Evolutionary conservation across 768 basidiomycete species (phyloP), one percentile per base, ranked within the genome.

Genomic region (Suillus luteus): DNA sequence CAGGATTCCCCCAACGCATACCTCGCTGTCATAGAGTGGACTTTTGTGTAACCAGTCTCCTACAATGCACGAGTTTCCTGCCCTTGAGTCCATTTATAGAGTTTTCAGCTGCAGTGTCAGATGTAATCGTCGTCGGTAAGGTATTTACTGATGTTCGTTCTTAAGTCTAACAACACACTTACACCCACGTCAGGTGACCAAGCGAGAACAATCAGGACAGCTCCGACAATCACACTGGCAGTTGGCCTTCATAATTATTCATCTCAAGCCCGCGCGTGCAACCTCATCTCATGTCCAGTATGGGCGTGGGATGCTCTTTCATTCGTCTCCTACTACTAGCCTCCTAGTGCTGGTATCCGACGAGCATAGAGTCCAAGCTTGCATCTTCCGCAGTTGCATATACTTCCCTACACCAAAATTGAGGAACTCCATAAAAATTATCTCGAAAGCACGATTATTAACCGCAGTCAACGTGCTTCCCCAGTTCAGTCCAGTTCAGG

Each of bases 1-100:
- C 11, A 63, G 68, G 3, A 59, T 73, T 59, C 66, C 70, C 5
- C 37, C 55, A n/a, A 57, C 55, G 8, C 55, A 24, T 37, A 55
- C 55, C 7, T 55, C 12, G 12, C 1, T 55, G n/a, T 55, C 35
- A 35, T 55, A 55, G 35, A 14, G 33, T 11, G 33, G 19, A 35
- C 19, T 8, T 35, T 1, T n/a, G 3, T 55, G 7, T 27, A 15
- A 27, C 7, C 1, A 51, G 24, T 27, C 24, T 49, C 22, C 12
- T 22, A 7, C n/a, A 7, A 55, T 55, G 54, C 33, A 55, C 11
- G n/a, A n/a, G 33, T 55, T 55, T 37, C 4, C n/a, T 55, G 27
- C 19, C 27, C 1, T 10, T 12, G 2, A n/a, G 19, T n/a, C n/a
- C 27, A 27, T 27, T 27, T 27, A 2, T 27, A 27, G 27, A 27